Evolutionary conservation across 805 yeast species (phyloP).

Genomic region (Schwanniomyces pseudopolymorphus): DNA sequence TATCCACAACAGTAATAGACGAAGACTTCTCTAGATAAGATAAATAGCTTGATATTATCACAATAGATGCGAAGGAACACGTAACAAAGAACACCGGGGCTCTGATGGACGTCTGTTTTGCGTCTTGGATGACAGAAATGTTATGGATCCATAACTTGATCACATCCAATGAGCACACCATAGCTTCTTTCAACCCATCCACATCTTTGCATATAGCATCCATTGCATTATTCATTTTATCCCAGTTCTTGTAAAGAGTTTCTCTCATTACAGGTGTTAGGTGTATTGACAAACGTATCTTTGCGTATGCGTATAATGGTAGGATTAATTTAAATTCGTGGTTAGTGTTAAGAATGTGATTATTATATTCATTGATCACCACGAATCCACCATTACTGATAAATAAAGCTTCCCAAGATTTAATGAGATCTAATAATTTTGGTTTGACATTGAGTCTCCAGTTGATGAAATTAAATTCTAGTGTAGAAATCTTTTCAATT

Average conservation of each 20-base stretch:
- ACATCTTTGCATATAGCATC: slow-evolving; percentile 50
- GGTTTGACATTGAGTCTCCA: slow-evolving; percentile 71
- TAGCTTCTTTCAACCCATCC: slow-evolving; percentile 65
- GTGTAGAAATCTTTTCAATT: slow-evolving; percentile 31
- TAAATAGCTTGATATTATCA: slow-evolving; percentile 64
- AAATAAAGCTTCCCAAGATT: slow-evolving; percentile 67
- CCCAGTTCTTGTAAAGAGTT: slow-evolving; percentile 69
- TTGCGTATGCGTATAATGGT: slow-evolving; percentile 66
- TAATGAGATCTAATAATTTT: slow-evolving; percentile 53
- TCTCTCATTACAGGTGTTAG: slow-evolving; percentile 59
- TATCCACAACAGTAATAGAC: slow-evolving; percentile 46
- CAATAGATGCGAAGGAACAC: slow-evolving; percentile 61
- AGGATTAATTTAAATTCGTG: slow-evolving; percentile 63
- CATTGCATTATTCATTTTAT: slow-evolving; percentile 56
- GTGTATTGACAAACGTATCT: slow-evolving; percentile 61
- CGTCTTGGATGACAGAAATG: slow-evolving; percentile 62
- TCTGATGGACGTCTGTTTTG: slow-evolving; percentile 64
- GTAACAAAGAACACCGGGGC: slow-evolving; percentile 78
- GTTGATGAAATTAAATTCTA: slow-evolving; percentile 49
- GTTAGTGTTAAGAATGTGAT: slow-evolving; percentile 48
- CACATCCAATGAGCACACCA: slow-evolving; percentile 56
- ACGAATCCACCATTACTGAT: slow-evolving; percentile 63
- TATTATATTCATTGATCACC: slow-evolving; percentile 50
- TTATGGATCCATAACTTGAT: slow-evolving; percentile 72
- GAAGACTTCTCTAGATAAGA: slow-evolving; percentile 46